These are phyloP conservation scores for Opeltia flavorubescens DNA, from an alignment of 495 filamentous ascomycete species.

Conservation along the genomic window DNA sequence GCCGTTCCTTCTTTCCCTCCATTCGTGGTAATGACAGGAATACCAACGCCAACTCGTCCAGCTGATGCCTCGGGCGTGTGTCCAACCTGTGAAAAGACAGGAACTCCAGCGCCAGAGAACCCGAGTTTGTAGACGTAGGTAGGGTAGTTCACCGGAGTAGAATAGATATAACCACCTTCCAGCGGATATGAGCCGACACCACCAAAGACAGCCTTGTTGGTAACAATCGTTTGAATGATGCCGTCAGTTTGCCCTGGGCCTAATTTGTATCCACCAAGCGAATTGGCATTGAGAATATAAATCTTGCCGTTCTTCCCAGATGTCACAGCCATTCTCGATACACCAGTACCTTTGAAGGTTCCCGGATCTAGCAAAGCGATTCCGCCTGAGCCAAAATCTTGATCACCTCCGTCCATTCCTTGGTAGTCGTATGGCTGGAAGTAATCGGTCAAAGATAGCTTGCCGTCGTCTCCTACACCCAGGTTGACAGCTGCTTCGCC, in stretches of 20 bases:
- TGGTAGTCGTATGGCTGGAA: slow-evolving; percentile 21
- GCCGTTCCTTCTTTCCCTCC: slow-evolving; percentile 27
- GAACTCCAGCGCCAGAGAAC: slow-evolving; percentile 13
- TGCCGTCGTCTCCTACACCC: slow-evolving; percentile 25
- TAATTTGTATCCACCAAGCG: slow-evolving; percentile 21
- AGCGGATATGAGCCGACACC: slow-evolving; percentile 17
- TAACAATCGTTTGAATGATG: slow-evolving; percentile 16
- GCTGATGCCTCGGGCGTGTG: slow-evolving; percentile 22
- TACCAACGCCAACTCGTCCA: slow-evolving; percentile 22
- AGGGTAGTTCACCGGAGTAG: slow-evolving; percentile 17
- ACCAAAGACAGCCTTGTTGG: slow-evolving; percentile 11
- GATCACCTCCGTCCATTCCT: slow-evolving; percentile 16
- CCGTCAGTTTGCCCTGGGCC: slow-evolving; percentile 16
- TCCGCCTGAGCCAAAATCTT: slow-evolving; percentile 23
- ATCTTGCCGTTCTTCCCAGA: slow-evolving; percentile 24
- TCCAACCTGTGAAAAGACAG: slow-evolving; percentile 14
- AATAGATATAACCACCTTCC: slow-evolving; percentile 27
- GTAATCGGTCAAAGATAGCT: slow-evolving; percentile 15
- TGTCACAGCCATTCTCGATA: slow-evolving; percentile 18
- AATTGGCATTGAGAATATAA: slow-evolving; percentile 25
- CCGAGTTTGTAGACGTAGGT: slow-evolving; percentile 27
- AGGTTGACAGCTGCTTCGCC: slow-evolving; percentile 30
- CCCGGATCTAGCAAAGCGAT: slow-evolving; percentile 17
- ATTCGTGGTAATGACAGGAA: slow-evolving; percentile 25
- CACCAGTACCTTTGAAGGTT: slow-evolving; percentile 18